A percentile compares a stretch with the other conserved stretches of the same genome.
phyloP scores from a whole-genome alignment of 306 rosid species.

The Trifolium subterraneum region DNA sequence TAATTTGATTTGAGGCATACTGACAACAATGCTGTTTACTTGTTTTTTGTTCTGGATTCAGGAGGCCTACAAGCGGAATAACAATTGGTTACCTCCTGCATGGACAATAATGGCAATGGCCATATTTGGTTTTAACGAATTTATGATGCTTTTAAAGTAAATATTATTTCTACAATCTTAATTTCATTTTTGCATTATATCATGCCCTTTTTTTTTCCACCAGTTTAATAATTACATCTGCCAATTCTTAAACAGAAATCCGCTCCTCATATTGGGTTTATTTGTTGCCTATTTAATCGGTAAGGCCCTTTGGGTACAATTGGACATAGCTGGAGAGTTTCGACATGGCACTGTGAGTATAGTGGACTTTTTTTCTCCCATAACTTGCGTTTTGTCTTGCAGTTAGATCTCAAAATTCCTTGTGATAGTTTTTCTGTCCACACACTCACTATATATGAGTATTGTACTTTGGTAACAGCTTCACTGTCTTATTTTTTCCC shows the following conservation, averaged over 20 bases:
- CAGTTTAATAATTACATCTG: slow-evolving; percentile 28
- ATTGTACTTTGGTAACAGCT: neutral
- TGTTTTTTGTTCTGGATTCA: slow-evolving; percentile 48
- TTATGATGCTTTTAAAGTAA: slow-evolving; percentile 80
- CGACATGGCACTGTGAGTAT: slow-evolving; percentile 77
- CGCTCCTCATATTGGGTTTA: slow-evolving; percentile 64
- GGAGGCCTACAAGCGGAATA: slow-evolving; percentile 85
- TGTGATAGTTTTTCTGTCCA: neutral
- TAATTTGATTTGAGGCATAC: slow-evolving; percentile 10
- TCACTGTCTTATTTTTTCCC: slow-evolving; percentile 15
- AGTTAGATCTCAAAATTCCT: neutral
- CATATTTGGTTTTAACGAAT: slow-evolving; percentile 85
- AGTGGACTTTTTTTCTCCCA: neutral
- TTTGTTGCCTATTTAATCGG: slow-evolving; percentile 68
- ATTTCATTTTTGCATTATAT: neutral
- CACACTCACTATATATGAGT: neutral
- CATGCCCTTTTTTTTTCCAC: slow-evolving; percentile 20
- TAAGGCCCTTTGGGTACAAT: slow-evolving; percentile 83
- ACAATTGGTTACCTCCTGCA: slow-evolving; percentile 91
- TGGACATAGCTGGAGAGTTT: slow-evolving; percentile 71
- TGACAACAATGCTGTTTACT: slow-evolving; percentile 2
- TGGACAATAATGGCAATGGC: slow-evolving; percentile 84
- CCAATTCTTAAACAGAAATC: slow-evolving; percentile 72
- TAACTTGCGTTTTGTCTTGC: neutral
- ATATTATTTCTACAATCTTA: slow-evolving; percentile 28